phyloP scores from a whole-genome alignment of 202 grass and related monocot species.

The Cymbopogon flexuosus region DNA sequence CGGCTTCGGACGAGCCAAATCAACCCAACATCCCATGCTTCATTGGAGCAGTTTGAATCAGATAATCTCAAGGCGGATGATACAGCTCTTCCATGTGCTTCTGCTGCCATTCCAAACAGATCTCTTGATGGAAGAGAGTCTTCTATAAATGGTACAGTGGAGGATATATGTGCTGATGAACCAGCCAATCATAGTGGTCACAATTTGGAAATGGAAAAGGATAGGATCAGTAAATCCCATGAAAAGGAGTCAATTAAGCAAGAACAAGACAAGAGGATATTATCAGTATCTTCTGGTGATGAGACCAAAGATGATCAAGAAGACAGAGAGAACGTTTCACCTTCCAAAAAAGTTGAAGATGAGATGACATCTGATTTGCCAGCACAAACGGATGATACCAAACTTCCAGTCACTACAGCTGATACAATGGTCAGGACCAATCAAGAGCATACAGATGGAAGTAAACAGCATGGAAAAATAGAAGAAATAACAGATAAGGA shows the following conservation, averaged over 20 bases:
- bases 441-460: constrained; percentile 41
- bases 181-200: constrained; percentile 20
- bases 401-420: constrained; percentile 14
- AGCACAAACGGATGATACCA: constrained; percentile 19
- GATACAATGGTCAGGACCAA: constrained; percentile 26
- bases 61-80: constrained; percentile 27
- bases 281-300: constrained; percentile 33
- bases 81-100: neutral
- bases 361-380: constrained; percentile 19
- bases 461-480: constrained; percentile 26
- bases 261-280: constrained; percentile 24
- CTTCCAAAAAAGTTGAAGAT: constrained; percentile 34
- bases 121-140: neutral
- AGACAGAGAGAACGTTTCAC: constrained; percentile 24
- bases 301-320: constrained; percentile 24
- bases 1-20: constrained; percentile 49
- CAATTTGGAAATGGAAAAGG: constrained; percentile 21
- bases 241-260: constrained; percentile 22
- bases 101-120: too few species aligned
- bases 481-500: constrained; percentile 19
- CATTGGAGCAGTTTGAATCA: constrained; percentile 41
- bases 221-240: constrained; percentile 32
- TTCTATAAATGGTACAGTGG: constrained; percentile 31
- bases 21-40: constrained; percentile 8
- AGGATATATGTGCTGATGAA: constrained; percentile 40